Percentiles rank a stretch among this genome's conserved stretches.
phyloP scores from a whole-genome alignment of 768 basidiomycete genomes.

The Gautieria morchelliformis region DNA sequence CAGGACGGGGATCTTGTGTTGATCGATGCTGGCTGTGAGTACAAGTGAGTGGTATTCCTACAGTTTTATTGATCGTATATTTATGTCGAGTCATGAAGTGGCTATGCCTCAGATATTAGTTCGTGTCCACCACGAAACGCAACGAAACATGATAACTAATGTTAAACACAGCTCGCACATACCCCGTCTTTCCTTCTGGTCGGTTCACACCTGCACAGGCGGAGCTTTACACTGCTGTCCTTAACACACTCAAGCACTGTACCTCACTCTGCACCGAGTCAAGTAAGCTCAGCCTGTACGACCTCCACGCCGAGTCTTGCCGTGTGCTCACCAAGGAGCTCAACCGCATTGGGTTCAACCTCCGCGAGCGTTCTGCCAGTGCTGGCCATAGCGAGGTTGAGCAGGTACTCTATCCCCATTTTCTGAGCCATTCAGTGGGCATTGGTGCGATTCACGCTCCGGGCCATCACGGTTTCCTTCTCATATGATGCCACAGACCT shows the following conservation, averaged over 20 bases:
- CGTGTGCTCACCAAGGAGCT: slow-evolving; percentile 61
- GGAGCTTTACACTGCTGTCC: slow-evolving; percentile 76
- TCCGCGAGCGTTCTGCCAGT: slow-evolving; percentile 28
- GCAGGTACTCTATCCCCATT: slow-evolving; percentile 81
- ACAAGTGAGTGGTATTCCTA: slow-evolving; percentile 44
- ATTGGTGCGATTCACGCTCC: slow-evolving; percentile 43
- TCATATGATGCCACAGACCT: slow-evolving; percentile 45
- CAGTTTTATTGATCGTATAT: not conserved
- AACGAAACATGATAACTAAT: slow-evolving; percentile 13
- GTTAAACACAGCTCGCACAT: slow-evolving; percentile 62
- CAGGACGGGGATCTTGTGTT: slow-evolving; percentile 66
- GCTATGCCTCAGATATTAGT: slow-evolving; percentile 95
- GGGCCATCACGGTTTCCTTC: not conserved
- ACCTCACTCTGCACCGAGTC: slow-evolving; percentile 50
- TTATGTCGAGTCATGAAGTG: slow-evolving; percentile 32
- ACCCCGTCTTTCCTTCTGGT: slow-evolving; percentile 60
- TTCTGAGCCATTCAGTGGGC: slow-evolving; percentile 84
- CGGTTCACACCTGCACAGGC: slow-evolving; percentile 68
- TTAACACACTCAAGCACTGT: slow-evolving; percentile 62
- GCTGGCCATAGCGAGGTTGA: slow-evolving; percentile 47
- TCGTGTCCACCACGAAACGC: slow-evolving; percentile 15
- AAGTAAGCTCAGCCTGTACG: slow-evolving; percentile 50
- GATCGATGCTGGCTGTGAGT: slow-evolving; percentile 90
- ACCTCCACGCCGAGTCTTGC: slow-evolving; percentile 70
- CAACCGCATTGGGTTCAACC: slow-evolving; percentile 63